Evolutionary conservation across 106 monocot genomes (phyloP), one percentile per base, ranked within the genome.

Genomic region (Amphibolis antarctica): DNA sequence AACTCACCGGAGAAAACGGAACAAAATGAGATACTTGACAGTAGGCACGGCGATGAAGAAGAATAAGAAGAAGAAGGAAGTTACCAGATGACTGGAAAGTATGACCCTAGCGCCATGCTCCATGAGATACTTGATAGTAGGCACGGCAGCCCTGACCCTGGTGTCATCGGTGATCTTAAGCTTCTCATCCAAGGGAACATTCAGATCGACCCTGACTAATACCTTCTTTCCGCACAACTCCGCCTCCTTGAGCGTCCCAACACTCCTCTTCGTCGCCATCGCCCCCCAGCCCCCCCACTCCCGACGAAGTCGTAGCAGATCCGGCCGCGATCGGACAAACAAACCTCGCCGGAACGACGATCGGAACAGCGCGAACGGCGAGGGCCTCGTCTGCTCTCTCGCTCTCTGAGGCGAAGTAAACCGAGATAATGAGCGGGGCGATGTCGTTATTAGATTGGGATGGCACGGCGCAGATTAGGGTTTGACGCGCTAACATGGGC

Each of bases 101-200:
- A 85, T 78, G 52, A 85, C 69, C 53, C 59, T 67, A 23, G 85
- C 78, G 1, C 81, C 75, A 27, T 75, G 68, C 17, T 71, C 65
- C 15, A 75, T 69, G 30, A 81, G 63, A 47, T 85, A 72, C 75
- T 85, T 85, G 75, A 85, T 81, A 29, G 81, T 85, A 45, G 85
- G 85, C 10, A 81, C 78, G 28, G 81, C 80, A 0, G 85, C 85
- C 54, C 85, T 70, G 63, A 85, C 64, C 54, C 85, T 54, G 25
- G 80, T 85, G 62, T 85, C 85, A 25, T 85, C 85, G 45, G 81
- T 85, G 69, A 85, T 85, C 44, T 78, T 78, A 51, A 77, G 77
- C 65, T 68, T 75, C 15, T 77, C 65, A 21, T 53, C 65, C 65
- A 66, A 30, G 10, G 52, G 48, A 14, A 66, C 65, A 31, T 66